Evolutionary conservation across 768 basidiomycete species (phyloP), one percentile per base, ranked within the genome.

Genomic region (Hygrocybe coccinea): DNA sequence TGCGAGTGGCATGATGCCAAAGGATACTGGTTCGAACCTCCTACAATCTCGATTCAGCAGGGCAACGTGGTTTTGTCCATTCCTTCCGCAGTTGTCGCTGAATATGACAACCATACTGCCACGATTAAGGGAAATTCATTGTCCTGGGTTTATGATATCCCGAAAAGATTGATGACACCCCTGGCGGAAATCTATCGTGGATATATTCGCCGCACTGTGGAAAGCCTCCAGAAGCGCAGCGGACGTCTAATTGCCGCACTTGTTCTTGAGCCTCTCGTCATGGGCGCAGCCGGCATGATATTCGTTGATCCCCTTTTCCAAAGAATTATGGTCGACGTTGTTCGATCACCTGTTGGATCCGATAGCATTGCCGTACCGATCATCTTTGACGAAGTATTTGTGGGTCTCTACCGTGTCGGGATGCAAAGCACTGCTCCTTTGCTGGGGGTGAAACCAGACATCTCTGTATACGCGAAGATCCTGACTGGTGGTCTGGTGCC

Each of bases 241-340:
- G 74, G 71, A 1, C 74, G 68, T 2, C 75, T 71, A 21, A 68
- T 90, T 2, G 89, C 84, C 1, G 89, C 91, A 0, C 76, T 97
- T 15, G 84, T 98, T 5, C 73, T 98, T 25, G 95, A 98, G 66
- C 95, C 95, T 0, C 77, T 95, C 21, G 81, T 94, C 22, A 89
- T 98, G 81, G 95, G 95, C 12, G 94, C 95, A 0, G 95, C 91
- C 0, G 95, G 95, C 0, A 97, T 97, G 95, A 77, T 93, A 29
- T 97, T 97, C 64, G 91, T 97, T 22, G 95, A 98, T 66, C 95
- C 95, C 8, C 83, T 98, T 41, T 97, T 95, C 78, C 95, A 98
- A 67, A 81, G 91, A 24, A 75, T 93, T 29, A 69, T 98, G 60
- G 74, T 97, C 38, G 92, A 97, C 62, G 79, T 83, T 2, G 89